A percentile compares a stretch with the other conserved stretches of the same genome.
Conservation (phyloP, 192 early-diverging fungal species). For the Rhizophagus sp. region DNA sequence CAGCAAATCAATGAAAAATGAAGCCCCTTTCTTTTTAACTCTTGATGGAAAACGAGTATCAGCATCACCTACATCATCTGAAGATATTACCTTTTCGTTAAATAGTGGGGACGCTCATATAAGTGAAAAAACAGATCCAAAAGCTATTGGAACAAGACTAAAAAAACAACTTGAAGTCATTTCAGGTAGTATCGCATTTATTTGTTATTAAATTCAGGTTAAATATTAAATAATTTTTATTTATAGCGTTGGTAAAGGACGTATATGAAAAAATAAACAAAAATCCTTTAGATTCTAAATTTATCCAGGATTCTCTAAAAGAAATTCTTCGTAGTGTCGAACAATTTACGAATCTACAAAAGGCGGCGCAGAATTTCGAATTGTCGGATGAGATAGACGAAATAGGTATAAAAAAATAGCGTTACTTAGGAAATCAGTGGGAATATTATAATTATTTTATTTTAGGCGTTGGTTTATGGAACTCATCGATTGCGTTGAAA, state of each 20-base stretch:
- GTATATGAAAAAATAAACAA: conserved; percentile 21
- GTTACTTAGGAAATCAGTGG: neutral
- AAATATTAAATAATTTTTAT: neutral
- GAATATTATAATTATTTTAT: neutral
- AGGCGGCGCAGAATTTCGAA: neutral
- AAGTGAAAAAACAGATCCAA: neutral
- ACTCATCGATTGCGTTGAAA: conserved; percentile 24
- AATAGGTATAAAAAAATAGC: neutral
- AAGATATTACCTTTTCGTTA: neutral
- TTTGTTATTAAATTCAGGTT: neutral
- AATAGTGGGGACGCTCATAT: neutral
- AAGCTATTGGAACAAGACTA: neutral
- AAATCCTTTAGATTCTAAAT: conserved; percentile 8
- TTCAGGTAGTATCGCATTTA: neutral
- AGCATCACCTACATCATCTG: neutral
- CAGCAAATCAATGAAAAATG: too few relatives aligned
- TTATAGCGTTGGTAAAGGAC: conserved; percentile 30
- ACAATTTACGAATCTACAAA: conserved; percentile 22
- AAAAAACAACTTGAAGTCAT: conserved; percentile 21
- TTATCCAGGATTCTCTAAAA: neutral
- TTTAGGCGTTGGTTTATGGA: conserved; percentile 21
- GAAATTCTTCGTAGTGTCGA: conserved; percentile 14
- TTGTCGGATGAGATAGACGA: conserved; percentile 28
- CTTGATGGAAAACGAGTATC: neutral
- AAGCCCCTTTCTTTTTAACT: too few relatives aligned